Conservation (phyloP, 306 rosid genomes). For the Trichosanthes cucumerina region DNA sequence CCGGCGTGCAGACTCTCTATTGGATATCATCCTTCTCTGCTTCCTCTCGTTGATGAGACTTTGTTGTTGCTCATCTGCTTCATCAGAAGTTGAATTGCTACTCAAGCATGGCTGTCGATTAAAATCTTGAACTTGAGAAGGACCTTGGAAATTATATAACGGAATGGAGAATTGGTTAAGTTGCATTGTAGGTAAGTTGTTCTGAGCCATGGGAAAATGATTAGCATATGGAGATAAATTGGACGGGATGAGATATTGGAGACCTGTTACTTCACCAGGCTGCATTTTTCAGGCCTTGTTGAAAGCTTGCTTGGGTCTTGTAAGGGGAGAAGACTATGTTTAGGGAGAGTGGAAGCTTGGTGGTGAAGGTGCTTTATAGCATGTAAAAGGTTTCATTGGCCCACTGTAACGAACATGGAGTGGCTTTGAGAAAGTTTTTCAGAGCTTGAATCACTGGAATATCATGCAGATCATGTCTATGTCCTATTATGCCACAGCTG, state of each 20-base stretch:
- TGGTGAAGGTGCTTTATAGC: slow-evolving; percentile 14
- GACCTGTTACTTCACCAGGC: slow-evolving; percentile 41
- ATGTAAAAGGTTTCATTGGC: slow-evolving; percentile 1
- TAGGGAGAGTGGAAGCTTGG: slow-evolving; percentile 8
- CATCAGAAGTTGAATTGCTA: slow-evolving; percentile 80
- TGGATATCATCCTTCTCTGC: slow-evolving; percentile 84
- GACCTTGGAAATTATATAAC: slow-evolving; percentile 26
- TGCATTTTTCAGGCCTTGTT: slow-evolving; percentile 41
- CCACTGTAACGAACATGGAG: slow-evolving; percentile 10
- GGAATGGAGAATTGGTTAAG: slow-evolving; percentile 32
- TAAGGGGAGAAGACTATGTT: slow-evolving; percentile 1
- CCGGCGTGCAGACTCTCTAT: slow-evolving; percentile 84
- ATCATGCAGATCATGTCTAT: slow-evolving; percentile 15
- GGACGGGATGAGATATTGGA: slow-evolving; percentile 41
- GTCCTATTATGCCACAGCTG: background rate
- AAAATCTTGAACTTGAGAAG: slow-evolving; percentile 38
- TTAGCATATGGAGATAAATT: slow-evolving; percentile 24
- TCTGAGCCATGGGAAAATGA: slow-evolving; percentile 28
- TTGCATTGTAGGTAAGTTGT: slow-evolving; percentile 32
- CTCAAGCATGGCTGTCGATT: slow-evolving; percentile 43
- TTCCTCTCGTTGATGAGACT: slow-evolving; percentile 70
- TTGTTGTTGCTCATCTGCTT: slow-evolving; percentile 66
- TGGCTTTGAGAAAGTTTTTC: slow-evolving; percentile 10
- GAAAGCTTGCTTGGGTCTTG: background rate
- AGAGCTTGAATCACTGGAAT: slow-evolving; percentile 5